phyloP scores from a whole-genome alignment of 352 stramenopile species.

The Phytopythium kandeliae region DNA sequence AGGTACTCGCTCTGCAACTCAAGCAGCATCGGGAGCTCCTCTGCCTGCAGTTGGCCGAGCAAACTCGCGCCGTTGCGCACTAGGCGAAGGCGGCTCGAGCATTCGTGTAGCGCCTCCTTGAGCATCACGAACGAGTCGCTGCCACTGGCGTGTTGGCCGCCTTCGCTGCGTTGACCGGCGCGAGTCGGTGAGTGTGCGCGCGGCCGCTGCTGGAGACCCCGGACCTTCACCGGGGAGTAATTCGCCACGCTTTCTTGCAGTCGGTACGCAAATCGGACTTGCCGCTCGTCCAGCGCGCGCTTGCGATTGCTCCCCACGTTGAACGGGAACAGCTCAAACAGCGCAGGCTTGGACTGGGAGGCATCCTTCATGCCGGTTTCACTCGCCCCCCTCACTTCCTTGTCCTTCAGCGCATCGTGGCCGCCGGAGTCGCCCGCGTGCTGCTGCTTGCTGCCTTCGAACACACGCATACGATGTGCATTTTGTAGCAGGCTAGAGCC shows the following conservation, averaged over 20 bases:
- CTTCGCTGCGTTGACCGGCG: background rate
- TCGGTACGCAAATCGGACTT: conserved; percentile 41
- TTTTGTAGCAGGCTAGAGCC: conserved; percentile 31
- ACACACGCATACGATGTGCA: conserved; percentile 16
- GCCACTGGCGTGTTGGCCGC: conserved; percentile 5
- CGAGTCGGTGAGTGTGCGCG: background rate
- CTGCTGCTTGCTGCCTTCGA: conserved; percentile 9
- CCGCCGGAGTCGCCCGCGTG: background rate
- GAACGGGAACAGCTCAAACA: conserved; percentile 31
- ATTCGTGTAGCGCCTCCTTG: conserved; percentile 44
- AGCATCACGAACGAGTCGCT: conserved; percentile 47
- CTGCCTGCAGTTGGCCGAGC: conserved; percentile 24
- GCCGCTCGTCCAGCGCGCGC: conserved; percentile 34
- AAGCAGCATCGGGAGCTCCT: conserved; percentile 24
- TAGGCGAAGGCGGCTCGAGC: conserved; percentile 33
- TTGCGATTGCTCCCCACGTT: conserved; percentile 26
- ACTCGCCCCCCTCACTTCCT: conserved; percentile 10
- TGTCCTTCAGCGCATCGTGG: conserved; percentile 9
- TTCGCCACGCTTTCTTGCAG: conserved; percentile 41
- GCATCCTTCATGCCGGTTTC: background rate
- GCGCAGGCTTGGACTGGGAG: background rate
- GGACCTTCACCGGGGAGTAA: conserved; percentile 43
- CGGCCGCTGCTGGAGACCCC: conserved; percentile 16
- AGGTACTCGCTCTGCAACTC: conserved; percentile 31
- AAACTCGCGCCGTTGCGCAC: conserved; percentile 47